Evolutionary conservation across 1,284 basidiomycete species (phyloP).

Genomic region (Volvariella surrecta): DNA sequence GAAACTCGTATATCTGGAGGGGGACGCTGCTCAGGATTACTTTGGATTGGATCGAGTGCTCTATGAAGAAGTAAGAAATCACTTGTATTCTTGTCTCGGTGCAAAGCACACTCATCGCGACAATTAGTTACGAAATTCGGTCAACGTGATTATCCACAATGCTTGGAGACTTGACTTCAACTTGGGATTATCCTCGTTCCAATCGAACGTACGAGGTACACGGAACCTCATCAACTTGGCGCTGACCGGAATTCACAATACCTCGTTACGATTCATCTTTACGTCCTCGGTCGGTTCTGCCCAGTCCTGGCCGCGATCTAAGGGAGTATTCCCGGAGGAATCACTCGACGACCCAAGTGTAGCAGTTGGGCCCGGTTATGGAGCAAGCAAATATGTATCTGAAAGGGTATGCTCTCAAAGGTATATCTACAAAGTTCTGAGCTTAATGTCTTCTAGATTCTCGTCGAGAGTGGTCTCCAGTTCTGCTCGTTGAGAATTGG

Average conservation of each 20-base stretch:
- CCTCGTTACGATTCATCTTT: too few species aligned
- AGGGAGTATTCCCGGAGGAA: constrained; percentile 16
- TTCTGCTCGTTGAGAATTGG: constrained; percentile 11
- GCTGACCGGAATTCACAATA: too few species aligned
- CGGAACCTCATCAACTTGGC: too few species aligned
- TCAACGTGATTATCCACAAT: constrained; percentile 19
- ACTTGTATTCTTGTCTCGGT: constrained; percentile 13
- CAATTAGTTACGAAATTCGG: constrained; percentile 10
- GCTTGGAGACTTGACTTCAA: constrained; percentile 33
- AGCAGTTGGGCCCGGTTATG: too few species aligned
- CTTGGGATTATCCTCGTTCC: too few species aligned
- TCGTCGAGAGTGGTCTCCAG: too few species aligned
- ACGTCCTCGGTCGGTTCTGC: constrained; percentile 15
- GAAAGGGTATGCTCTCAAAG: too few species aligned
- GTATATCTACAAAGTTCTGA: too few species aligned
- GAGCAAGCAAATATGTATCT: too few species aligned
- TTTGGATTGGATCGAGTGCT: constrained; percentile 1
- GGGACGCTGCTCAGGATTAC: constrained; percentile 1
- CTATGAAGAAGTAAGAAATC: constrained; percentile 5
- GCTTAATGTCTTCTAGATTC: too few species aligned
- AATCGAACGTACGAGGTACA: too few species aligned
- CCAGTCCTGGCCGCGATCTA: constrained; percentile 18
- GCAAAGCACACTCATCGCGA: constrained; percentile 14
- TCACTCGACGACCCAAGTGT: constrained; percentile 11
- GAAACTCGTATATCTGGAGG: constrained; percentile 7